These are phyloP conservation scores for Arctium minus DNA, from an alignment of 129 eudicot genomes.

Conservation along the genomic window DNA sequence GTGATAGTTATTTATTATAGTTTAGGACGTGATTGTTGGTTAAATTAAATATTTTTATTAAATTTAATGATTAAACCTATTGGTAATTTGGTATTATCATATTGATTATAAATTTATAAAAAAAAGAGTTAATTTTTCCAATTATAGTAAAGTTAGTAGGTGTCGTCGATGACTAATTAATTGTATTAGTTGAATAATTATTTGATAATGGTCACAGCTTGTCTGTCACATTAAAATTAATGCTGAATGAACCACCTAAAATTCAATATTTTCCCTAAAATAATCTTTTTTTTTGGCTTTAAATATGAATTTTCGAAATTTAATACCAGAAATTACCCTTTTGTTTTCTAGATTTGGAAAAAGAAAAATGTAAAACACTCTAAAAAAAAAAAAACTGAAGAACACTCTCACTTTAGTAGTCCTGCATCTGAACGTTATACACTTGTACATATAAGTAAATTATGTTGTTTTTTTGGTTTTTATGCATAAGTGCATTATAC, in stretches of 20 bases:
- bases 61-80: neutral
- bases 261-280: neutral
- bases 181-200: slow-evolving; percentile 20
- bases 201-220: slow-evolving; percentile 6
- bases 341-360: neutral
- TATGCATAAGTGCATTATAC: no score
- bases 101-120: neutral
- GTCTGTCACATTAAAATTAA: neutral
- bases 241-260: neutral
- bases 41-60: no score
- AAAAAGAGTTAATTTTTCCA: neutral
- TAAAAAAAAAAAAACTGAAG: no score
- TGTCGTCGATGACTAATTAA: neutral
- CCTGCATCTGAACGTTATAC: no score
- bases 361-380: neutral
- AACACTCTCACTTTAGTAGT: no score
- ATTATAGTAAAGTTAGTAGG: slow-evolving; percentile 23
- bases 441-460: no score
- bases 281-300: neutral
- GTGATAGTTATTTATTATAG: neutral
- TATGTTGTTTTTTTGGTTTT: no score
- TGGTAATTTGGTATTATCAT: neutral
- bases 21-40: neutral
- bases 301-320: neutral
- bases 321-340: neutral